phyloP scores from a whole-genome alignment of 192 early-diverging fungal genomes.

The Rhizoclosmatium sp. region DNA sequence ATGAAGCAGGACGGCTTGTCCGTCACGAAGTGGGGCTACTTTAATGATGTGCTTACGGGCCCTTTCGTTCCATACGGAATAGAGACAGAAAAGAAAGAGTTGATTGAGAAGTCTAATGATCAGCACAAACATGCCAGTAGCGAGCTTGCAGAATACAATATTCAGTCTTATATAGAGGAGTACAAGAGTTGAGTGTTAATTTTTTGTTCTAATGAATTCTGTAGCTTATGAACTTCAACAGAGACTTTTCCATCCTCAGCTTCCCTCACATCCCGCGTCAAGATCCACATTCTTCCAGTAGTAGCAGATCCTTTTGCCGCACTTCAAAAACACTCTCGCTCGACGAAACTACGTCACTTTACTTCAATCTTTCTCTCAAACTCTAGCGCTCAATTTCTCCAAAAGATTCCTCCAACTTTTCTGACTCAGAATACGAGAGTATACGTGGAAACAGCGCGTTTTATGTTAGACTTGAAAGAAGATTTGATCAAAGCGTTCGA shows the following conservation, averaged over 20 bases:
- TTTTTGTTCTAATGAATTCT: background rate
- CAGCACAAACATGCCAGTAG: conserved; percentile 33
- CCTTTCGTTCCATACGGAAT: conserved; percentile 62
- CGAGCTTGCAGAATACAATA: conserved; percentile 43
- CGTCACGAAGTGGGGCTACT: conserved; percentile 64
- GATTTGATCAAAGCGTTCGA: conserved; percentile 29
- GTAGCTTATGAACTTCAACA: background rate
- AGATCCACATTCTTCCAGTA: conserved; percentile 2
- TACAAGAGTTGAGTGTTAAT: conserved; percentile 7
- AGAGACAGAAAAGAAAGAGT: conserved; percentile 54
- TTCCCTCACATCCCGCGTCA: background rate
- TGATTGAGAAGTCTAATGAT: conserved; percentile 58
- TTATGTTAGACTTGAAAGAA: conserved; percentile 27
- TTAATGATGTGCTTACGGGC: conserved; percentile 60
- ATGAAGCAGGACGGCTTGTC: conserved; percentile 46
- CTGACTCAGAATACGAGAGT: conserved; percentile 27
- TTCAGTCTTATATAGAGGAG: conserved; percentile 39
- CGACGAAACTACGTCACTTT: conserved; percentile 30
- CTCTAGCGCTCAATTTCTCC: conserved; percentile 43
- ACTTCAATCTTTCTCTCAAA: conserved; percentile 41
- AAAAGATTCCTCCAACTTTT: conserved; percentile 25
- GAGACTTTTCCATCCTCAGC: conserved; percentile 7
- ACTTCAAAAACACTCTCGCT: conserved; percentile 12
- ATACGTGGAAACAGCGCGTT: conserved; percentile 47
- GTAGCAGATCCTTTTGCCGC: background rate